Base-by-base conservation (phyloP, 768 basidiomycete species). In the Serpula lacrymans region DNA sequence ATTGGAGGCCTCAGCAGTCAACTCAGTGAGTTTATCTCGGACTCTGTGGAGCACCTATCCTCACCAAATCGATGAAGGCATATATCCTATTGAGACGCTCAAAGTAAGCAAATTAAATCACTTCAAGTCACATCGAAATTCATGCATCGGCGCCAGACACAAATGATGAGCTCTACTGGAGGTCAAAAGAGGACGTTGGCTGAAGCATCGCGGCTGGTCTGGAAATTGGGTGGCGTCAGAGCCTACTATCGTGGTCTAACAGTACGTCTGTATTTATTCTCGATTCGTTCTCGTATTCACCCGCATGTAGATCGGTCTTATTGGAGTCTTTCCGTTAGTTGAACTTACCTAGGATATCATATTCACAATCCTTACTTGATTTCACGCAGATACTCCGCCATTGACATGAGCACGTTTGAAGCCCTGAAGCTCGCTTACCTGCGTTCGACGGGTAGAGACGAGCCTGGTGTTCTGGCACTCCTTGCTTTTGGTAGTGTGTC, bases 331-430 rank as follows among this genome's bases (percentile, higher is more conserved):
- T 66, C 96, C 96, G 84, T 88, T 63, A 31, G 84, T 60, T 26
- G 17, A 47, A 35, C n/a, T 37, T 34, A 24, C 33, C 8, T 31
- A 36, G 10, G 39, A n/a, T 16, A 34, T 12, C 13, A 35, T 36
- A 24, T 47, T 42, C 42, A 30, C 28, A 14, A 24, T 41, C 28
- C 25, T 47, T 18, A 27, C 34, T 12, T 25, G 28, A 32, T 26
- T 23, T n/a, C 26, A 43, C 41, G 36, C 57, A 86, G 84, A 43
- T 89, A 88, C 59, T 85, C 89, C 11, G 95, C 95, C 4, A 99
- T 98, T 48, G 95, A 99, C 63, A 95, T 92, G 89, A 88, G 84
- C 52, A 94, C 94, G 3, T 98, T 96, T 45, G 95, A 97, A 67
- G 90, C 91, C 2, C 78, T 99, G 42, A 98, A 98, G 60, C 69